These are phyloP conservation scores for Tympanopsis confertula DNA, from an alignment of 2,329 filamentous ascomycete genomes.

Conservation along the genomic window DNA sequence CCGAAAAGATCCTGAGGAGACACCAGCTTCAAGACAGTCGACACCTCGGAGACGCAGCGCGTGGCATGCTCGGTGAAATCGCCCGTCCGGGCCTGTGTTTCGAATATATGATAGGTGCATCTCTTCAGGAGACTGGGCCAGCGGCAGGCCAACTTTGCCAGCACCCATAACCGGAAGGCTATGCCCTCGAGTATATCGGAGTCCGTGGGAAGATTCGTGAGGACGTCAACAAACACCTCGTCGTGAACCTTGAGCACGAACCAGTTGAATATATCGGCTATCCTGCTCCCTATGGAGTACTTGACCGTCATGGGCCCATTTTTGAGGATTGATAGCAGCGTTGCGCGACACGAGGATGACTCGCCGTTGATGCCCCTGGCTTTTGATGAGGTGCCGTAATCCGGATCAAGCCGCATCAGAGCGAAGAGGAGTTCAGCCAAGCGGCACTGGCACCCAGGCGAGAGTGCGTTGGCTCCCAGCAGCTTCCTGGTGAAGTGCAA, in stretches of 20 bases:
- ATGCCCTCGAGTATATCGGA: conserved; percentile 68
- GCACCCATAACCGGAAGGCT: conserved; percentile 65
- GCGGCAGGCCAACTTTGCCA: conserved; percentile 65
- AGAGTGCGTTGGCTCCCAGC: conserved; percentile 56
- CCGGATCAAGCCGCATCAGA: conserved; percentile 54
- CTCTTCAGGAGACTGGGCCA: conserved; percentile 81
- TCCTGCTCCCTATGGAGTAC: conserved; percentile 56
- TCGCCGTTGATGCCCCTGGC: no score
- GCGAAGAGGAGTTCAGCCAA: conserved; percentile 60
- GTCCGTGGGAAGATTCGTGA: conserved; percentile 67
- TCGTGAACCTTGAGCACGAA: conserved; percentile 79
- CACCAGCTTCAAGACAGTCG: conserved; percentile 49
- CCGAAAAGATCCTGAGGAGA: conserved; percentile 63
- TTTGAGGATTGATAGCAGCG: conserved; percentile 61
- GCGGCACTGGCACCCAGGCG: conserved; percentile 53
- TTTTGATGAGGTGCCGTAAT: conserved; percentile 39
- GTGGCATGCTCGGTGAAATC: conserved; percentile 58
- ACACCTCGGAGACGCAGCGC: conserved; percentile 57
- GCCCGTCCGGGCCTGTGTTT: conserved; percentile 66
- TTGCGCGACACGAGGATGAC: conserved; percentile 52
- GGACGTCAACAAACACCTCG: conserved; percentile 70
- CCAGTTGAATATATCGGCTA: conserved; percentile 66
- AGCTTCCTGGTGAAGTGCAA: conserved; percentile 60
- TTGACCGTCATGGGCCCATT: conserved; percentile 61
- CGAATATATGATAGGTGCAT: conserved; percentile 88